A percentile compares a stretch with the other conserved stretches of the same genome.
These are phyloP conservation scores for Candida methanosorbosa DNA, from an alignment of 805 yeast species.

Conservation along the genomic window DNA sequence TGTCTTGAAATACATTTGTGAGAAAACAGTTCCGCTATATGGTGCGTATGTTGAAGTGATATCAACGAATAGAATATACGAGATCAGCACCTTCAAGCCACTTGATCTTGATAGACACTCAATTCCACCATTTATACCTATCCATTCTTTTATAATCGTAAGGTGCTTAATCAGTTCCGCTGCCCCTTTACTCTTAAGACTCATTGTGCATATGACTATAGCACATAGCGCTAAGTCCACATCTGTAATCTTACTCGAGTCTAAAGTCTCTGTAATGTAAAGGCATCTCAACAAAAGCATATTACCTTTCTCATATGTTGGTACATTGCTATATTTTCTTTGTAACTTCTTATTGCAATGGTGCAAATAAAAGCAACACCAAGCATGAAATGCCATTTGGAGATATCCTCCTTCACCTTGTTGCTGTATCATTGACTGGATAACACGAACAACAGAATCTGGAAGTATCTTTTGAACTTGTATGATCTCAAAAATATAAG, in stretches of 20 bases:
- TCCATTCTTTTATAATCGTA: neutral
- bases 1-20: constrained; percentile 2
- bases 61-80: constrained; percentile 4
- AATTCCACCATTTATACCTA: constrained; percentile 1
- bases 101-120: neutral
- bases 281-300: neutral
- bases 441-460: neutral
- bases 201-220: neutral
- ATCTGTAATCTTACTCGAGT: no score
- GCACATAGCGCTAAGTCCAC: no score
- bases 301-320: neutral
- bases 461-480: constrained; percentile 1
- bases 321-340: neutral
- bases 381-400: neutral
- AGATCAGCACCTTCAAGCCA: constrained; percentile 1
- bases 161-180: neutral
- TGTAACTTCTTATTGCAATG: neutral
- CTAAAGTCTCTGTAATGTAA: neutral
- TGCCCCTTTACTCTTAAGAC: neutral
- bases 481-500: neutral
- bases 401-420: neutral
- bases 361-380: constrained; percentile 3
- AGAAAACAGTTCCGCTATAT: constrained; percentile 2
- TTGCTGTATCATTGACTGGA: neutral
- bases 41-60: constrained; percentile 4